Conservation (phyloP, 768 basidiomycete genomes). For the Kwoniella heveanensis region DNA sequence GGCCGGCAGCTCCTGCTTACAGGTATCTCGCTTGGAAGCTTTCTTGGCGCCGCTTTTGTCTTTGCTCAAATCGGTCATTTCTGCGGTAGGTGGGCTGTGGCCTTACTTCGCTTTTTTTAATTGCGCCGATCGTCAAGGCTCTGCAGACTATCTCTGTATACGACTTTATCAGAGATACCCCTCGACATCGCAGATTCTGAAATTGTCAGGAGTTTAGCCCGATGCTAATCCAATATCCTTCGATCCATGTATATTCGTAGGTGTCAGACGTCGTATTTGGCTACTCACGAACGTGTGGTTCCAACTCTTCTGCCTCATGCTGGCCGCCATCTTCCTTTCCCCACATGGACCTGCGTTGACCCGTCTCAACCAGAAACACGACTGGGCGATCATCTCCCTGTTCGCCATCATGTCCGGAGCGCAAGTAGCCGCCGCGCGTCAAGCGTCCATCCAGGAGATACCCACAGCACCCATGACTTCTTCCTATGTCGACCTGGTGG, state of each 20-base stretch:
- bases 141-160: too few relatives aligned
- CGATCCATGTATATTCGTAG: slow-evolving; percentile 14
- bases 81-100: slow-evolving; percentile 26
- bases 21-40: slow-evolving; percentile 39
- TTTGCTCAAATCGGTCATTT: slow-evolving; percentile 47
- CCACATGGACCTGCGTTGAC: slow-evolving; percentile 21
- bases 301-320: slow-evolving; percentile 32
- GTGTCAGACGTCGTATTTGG: slow-evolving; percentile 42
- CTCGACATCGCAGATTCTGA: too few relatives aligned
- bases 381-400: slow-evolving; percentile 37
- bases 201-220: too few relatives aligned
- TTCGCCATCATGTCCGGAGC: slow-evolving; percentile 47
- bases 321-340: slow-evolving; percentile 37
- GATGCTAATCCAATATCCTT: neutral
- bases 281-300: slow-evolving; percentile 27
- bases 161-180: too few relatives aligned
- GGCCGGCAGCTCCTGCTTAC: slow-evolving; percentile 32
- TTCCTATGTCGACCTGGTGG: slow-evolving; percentile 41
- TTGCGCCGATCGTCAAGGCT: too few relatives aligned
- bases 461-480: slow-evolving; percentile 50
- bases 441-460: slow-evolving; percentile 35
- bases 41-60: slow-evolving; percentile 33
- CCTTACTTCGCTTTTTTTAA: neutral
- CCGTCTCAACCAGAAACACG: slow-evolving; percentile 24
- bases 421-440: slow-evolving; percentile 46